These are phyloP conservation scores for Toxoplasma gondii DNA, from an alignment of 169 alveolate species.

Conservation along the genomic window DNA sequence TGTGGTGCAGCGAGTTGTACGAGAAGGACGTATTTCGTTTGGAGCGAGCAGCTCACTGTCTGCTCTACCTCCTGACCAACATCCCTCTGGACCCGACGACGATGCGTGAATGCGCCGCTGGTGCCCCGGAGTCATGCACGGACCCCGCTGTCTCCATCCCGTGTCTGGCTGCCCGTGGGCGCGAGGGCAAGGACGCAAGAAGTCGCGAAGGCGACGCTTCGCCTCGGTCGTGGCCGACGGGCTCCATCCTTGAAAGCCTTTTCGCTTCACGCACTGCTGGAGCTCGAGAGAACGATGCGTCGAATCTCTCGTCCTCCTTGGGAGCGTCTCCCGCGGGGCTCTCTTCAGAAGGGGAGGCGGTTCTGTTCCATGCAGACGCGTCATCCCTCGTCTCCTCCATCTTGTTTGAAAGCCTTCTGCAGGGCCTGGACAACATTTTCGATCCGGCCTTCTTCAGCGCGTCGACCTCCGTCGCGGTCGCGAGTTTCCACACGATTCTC, in stretches of 20 bases:
- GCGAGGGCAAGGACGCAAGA: background rate
- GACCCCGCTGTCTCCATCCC: background rate
- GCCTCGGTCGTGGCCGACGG: too few relatives aligned
- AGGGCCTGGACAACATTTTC: background rate
- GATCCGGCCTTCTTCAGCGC: background rate
- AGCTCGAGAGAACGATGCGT: too few relatives aligned
- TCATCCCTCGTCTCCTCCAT: background rate
- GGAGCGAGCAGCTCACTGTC: constrained; percentile 14
- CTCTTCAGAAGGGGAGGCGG: background rate
- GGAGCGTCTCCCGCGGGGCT: background rate
- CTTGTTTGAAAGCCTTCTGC: constrained; percentile 1
- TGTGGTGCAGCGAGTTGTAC: constrained; percentile 3
- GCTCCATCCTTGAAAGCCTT: too few relatives aligned
- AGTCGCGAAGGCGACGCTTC: background rate
- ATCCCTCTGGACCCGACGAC: background rate
- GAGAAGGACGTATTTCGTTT: constrained; percentile 14
- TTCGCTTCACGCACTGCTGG: too few relatives aligned
- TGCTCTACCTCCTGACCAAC: background rate
- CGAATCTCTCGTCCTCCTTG: background rate
- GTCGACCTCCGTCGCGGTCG: background rate
- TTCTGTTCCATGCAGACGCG: background rate
- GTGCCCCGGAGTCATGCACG: background rate
- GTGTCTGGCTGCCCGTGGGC: background rate
- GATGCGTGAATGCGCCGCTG: background rate
- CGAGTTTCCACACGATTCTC: background rate